These are phyloP conservation scores for Cynara cardunculus DNA, from an alignment of 129 eudicot genomes.

Conservation along the genomic window DNA sequence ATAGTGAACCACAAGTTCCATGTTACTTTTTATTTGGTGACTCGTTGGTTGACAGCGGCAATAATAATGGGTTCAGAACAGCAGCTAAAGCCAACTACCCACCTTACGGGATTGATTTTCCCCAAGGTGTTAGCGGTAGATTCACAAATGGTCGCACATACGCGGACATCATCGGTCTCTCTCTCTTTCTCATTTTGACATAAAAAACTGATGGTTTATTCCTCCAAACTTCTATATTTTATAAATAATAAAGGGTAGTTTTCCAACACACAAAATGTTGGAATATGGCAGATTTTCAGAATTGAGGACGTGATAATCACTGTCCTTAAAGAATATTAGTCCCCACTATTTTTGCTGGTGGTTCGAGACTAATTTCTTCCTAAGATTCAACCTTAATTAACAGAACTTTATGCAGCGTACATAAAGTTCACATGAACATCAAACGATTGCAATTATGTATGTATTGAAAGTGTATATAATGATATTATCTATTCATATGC, in stretches of 20 bases:
- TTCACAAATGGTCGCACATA: conserved; percentile 45
- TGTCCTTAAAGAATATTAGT: too few relatives aligned
- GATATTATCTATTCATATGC: too few relatives aligned
- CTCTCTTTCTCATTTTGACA: background rate
- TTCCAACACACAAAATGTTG: too few relatives aligned
- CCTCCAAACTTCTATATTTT: background rate
- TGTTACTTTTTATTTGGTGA: conserved; percentile 31
- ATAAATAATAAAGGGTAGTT: background rate
- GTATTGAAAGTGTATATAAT: too few relatives aligned
- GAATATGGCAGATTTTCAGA: too few relatives aligned
- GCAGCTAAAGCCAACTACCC: conserved; percentile 43
- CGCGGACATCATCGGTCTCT: conserved; percentile 34
- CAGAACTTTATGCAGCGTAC: too few relatives aligned
- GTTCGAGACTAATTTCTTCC: too few relatives aligned
- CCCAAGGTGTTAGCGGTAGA: conserved; percentile 45
- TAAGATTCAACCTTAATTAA: too few relatives aligned
- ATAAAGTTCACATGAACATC: too few relatives aligned
- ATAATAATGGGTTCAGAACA: conserved; percentile 25
- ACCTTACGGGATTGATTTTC: conserved; percentile 69
- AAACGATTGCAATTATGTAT: too few relatives aligned
- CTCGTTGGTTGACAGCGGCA: conserved; percentile 20
- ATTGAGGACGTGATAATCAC: too few relatives aligned
- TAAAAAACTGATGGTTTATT: background rate
- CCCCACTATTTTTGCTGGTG: too few relatives aligned
- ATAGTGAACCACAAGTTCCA: conserved; percentile 21